These are phyloP conservation scores for Exserohilum rostratum DNA, from an alignment of 2,329 filamentous ascomycete species.

Conservation along the genomic window DNA sequence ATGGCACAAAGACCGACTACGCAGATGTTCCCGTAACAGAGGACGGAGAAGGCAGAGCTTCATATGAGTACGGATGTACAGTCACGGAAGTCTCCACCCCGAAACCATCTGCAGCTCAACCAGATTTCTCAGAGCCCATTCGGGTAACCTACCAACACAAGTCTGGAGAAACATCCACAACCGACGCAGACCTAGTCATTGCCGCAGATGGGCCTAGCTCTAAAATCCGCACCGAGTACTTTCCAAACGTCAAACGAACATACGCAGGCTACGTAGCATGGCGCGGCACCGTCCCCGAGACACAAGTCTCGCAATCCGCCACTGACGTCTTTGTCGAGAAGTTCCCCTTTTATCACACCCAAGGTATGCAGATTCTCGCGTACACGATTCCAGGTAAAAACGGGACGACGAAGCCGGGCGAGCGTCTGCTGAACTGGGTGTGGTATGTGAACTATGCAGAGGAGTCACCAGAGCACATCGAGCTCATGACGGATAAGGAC, in stretches of 20 bases:
- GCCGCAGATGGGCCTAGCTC: slow-evolving; percentile 37
- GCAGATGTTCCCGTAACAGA: slow-evolving; percentile 17
- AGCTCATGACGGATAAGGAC: slow-evolving; percentile 52
- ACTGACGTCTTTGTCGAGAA: slow-evolving; percentile 24
- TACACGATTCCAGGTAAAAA: slow-evolving; percentile 53
- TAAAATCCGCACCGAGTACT: slow-evolving; percentile 22
- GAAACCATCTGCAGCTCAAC: not conserved
- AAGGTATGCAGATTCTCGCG: slow-evolving; percentile 24
- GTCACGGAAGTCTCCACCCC: slow-evolving; percentile 18
- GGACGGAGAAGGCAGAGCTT: slow-evolving; percentile 16
- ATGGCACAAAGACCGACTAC: slow-evolving; percentile 31
- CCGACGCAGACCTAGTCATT: slow-evolving; percentile 27
- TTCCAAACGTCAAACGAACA: slow-evolving; percentile 22
- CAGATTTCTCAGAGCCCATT: slow-evolving; percentile 8
- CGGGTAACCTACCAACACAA: slow-evolving; percentile 16
- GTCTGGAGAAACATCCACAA: slow-evolving; percentile 8
- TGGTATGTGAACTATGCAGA: slow-evolving; percentile 53
- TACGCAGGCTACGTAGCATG: slow-evolving; percentile 39
- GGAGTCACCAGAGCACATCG: slow-evolving; percentile 43
- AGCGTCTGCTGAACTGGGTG: slow-evolving; percentile 54
- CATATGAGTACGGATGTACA: slow-evolving; percentile 28
- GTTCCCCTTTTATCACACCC: slow-evolving; percentile 27
- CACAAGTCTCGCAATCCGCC: slow-evolving; percentile 18
- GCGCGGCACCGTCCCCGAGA: slow-evolving; percentile 35
- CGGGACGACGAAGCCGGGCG: slow-evolving; percentile 45